phyloP scores from a whole-genome alignment of 768 basidiomycete genomes.

The Calocera viscosa region DNA sequence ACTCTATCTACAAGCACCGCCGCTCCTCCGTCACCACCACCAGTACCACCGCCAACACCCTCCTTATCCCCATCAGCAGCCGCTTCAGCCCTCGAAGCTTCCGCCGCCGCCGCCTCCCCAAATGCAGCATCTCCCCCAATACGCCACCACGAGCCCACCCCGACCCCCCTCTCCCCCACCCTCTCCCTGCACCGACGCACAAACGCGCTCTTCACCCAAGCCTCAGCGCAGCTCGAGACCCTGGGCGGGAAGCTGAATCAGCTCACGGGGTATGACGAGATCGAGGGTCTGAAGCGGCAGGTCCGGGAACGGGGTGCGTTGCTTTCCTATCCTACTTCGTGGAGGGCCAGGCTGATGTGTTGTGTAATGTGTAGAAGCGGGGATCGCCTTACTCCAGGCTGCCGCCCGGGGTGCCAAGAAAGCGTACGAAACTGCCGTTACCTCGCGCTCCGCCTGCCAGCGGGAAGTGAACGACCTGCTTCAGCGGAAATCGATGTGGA shows the following conservation, averaged over 20 bases:
- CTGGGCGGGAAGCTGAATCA: slow-evolving; percentile 71
- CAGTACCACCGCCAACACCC: too few relatives aligned
- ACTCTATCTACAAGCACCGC: too few relatives aligned
- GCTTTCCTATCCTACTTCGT: slow-evolving; percentile 3
- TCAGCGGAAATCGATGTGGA: slow-evolving; percentile 89
- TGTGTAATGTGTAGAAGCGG: slow-evolving; percentile 42
- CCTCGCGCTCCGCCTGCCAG: slow-evolving; percentile 70
- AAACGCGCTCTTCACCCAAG: slow-evolving; percentile 44
- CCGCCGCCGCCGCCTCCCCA: not conserved
- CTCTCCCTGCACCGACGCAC: slow-evolving; percentile 26
- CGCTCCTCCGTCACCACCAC: too few relatives aligned
- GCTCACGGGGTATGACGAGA: slow-evolving; percentile 83
- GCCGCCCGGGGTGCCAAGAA: slow-evolving; percentile 61
- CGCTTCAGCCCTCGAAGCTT: too few relatives aligned
- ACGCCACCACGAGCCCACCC: not conserved
- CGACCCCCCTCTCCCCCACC: not conserved
- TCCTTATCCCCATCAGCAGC: too few relatives aligned
- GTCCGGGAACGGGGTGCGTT: slow-evolving; percentile 71
- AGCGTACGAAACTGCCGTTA: slow-evolving; percentile 66
- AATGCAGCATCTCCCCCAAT: not conserved
- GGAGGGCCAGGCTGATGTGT: not conserved
- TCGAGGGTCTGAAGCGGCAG: slow-evolving; percentile 63
- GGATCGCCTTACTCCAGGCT: slow-evolving; percentile 52
- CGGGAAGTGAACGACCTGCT: slow-evolving; percentile 92
- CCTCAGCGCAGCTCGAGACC: slow-evolving; percentile 52